Conservation (phyloP, 768 basidiomycete species). For the Suillus weaverae region DNA sequence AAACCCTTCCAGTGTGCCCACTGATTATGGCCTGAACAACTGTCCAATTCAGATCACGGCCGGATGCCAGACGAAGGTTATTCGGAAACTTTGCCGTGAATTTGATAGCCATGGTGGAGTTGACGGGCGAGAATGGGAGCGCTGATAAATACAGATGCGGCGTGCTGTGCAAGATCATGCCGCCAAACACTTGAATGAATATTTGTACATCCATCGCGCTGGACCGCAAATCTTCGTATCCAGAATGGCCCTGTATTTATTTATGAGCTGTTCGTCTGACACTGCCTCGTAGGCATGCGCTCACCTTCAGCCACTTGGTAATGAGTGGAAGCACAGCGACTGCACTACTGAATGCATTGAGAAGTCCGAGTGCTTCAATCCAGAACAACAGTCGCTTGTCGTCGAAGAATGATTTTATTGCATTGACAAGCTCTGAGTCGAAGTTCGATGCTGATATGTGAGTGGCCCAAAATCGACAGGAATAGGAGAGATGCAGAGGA, state of each 20-base stretch:
- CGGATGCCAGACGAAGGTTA: no score
- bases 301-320: neutral
- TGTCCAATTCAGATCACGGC: no score
- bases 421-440: neutral
- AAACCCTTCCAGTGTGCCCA: slow-evolving; percentile 5
- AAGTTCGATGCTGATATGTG: neutral
- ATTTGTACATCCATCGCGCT: no score
- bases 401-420: neutral
- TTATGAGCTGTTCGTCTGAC: neutral
- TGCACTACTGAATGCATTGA: neutral
- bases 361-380: no score
- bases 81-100: no score
- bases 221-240: no score
- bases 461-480: neutral
- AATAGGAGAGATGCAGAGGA: neutral
- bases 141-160: neutral
- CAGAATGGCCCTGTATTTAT: neutral
- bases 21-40: no score
- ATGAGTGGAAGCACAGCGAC: neutral
- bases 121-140: no score
- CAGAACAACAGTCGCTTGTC: neutral
- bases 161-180: neutral
- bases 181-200: no score
- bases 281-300: neutral
- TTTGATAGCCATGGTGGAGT: no score